Conservation (phyloP, 192 early-diverging fungal genomes). For the Coemansia umbellata region DNA sequence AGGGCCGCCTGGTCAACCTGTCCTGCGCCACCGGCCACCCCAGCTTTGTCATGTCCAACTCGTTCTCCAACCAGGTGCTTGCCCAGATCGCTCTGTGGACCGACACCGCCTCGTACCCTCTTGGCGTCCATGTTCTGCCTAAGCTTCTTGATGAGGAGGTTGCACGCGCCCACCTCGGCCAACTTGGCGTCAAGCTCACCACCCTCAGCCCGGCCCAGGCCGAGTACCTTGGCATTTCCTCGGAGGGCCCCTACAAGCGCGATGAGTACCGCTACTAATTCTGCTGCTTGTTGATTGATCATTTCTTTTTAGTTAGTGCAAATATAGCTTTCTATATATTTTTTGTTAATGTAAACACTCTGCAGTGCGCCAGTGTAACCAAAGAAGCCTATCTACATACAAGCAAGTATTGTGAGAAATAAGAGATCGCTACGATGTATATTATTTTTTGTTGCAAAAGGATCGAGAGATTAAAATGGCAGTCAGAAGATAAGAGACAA, state of each 20-base stretch:
- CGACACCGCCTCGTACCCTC: constrained; percentile 74
- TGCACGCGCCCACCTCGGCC: constrained; percentile 87
- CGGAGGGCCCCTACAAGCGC: constrained; percentile 93
- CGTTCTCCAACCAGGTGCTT: constrained; percentile 97
- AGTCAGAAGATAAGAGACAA: not conserved
- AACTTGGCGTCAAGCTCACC: constrained; percentile 95
- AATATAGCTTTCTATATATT: not conserved
- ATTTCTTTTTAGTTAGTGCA: not conserved
- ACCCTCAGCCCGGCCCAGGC: constrained; percentile 65
- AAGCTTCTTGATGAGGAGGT: constrained; percentile 99
- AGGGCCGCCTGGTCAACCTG: constrained; percentile 99
- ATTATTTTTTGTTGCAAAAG: not conserved
- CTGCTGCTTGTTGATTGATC: not conserved
- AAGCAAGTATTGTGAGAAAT: no score
- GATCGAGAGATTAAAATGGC: no score
- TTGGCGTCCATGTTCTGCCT: constrained; percentile 98
- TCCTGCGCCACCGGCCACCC: constrained; percentile 99
- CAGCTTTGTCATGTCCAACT: constrained; percentile 99
- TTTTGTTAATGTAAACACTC: not conserved
- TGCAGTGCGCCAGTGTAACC: no score
- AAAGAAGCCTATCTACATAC: no score
- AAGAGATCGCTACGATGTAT: no score
- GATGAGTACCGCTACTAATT: constrained; percentile 93
- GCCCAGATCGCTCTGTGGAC: constrained; percentile 99
- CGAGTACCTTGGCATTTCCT: constrained; percentile 78